Conservation (phyloP, 805 yeast genomes). For the Candida nitratophila region DNA sequence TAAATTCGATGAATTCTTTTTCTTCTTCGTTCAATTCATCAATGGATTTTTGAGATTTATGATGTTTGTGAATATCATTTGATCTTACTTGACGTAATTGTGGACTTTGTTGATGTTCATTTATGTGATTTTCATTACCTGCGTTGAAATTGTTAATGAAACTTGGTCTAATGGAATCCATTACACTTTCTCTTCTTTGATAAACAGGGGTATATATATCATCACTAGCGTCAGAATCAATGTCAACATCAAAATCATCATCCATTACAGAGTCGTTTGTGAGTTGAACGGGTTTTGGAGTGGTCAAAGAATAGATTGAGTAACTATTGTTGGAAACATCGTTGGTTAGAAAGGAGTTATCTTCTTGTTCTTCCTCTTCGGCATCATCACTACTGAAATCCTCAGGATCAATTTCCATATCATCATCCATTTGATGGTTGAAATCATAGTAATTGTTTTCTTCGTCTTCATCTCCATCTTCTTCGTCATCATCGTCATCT, state of each 20-base stretch:
- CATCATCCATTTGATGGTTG: slow-evolving; percentile 18
- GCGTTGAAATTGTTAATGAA: not conserved
- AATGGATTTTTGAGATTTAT: not conserved
- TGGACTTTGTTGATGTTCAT: not conserved
- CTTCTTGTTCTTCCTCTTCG: slow-evolving; percentile 9
- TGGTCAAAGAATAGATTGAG: slow-evolving; percentile 21
- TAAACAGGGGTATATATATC: slow-evolving; percentile 25
- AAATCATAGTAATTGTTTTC: slow-evolving; percentile 17
- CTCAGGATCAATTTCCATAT: slow-evolving; percentile 26
- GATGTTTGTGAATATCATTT: no score
- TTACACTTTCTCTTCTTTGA: slow-evolving; percentile 5
- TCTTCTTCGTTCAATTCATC: not conserved
- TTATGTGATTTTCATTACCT: not conserved
- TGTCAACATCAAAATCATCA: slow-evolving; percentile 3
- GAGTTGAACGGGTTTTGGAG: slow-evolving; percentile 18
- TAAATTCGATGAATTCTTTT: not conserved
- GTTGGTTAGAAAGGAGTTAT: slow-evolving; percentile 8
- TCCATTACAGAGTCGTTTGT: slow-evolving; percentile 1
- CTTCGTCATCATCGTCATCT: slow-evolving; percentile 24
- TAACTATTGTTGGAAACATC: slow-evolving; percentile 7
- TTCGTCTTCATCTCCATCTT: slow-evolving; percentile 22
- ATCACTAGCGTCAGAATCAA: slow-evolving; percentile 19
- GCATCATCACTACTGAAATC: slow-evolving; percentile 21
- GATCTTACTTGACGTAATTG: not conserved
- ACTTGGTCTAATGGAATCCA: not conserved